Conservation (phyloP, 345 rosid species). For the Fremontodendron californicum region DNA sequence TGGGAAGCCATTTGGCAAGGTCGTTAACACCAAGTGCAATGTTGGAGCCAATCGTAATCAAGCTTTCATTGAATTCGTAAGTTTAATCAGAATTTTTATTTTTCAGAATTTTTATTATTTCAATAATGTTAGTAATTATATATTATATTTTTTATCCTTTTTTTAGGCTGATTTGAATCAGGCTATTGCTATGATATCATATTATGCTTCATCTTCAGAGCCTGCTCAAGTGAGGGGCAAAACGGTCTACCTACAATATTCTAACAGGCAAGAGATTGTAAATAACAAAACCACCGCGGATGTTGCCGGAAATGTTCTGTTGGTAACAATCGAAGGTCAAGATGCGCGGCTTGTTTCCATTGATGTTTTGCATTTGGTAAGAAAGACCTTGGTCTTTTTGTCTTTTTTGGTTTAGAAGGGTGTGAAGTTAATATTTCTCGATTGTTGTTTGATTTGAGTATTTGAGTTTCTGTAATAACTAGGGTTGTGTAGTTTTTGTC, state of each 20-base stretch:
- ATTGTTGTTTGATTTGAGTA: conserved; percentile 30
- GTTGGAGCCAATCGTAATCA: conserved; percentile 97
- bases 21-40: conserved; percentile 94
- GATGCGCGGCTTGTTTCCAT: conserved; percentile 98
- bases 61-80: conserved; percentile 97
- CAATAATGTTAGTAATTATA: not conserved
- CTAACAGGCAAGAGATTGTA: conserved; percentile 94
- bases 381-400: conserved; percentile 25
- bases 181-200: conserved; percentile 95
- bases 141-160: not conserved
- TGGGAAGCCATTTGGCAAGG: conserved; percentile 96
- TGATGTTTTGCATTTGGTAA: conserved; percentile 95
- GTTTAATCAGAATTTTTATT: conserved; percentile 18
- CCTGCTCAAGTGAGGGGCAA: conserved; percentile 99
- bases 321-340: conserved; percentile 85
- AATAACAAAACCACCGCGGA: conserved; percentile 96
- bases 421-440: conserved; percentile 33
- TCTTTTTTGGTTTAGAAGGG: conserved; percentile 28
- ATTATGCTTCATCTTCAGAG: conserved; percentile 90
- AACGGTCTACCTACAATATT: conserved; percentile 97
- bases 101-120: not conserved
- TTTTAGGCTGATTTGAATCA: conserved; percentile 83
- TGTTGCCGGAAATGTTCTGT: conserved; percentile 92
- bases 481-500: conserved; percentile 62
- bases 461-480: conserved; percentile 31